Percentiles rank a stretch among this genome's conserved stretches.
These are phyloP conservation scores for Panaeolus papilionaceus DNA, from an alignment of 768 basidiomycete genomes.

Conservation along the genomic window DNA sequence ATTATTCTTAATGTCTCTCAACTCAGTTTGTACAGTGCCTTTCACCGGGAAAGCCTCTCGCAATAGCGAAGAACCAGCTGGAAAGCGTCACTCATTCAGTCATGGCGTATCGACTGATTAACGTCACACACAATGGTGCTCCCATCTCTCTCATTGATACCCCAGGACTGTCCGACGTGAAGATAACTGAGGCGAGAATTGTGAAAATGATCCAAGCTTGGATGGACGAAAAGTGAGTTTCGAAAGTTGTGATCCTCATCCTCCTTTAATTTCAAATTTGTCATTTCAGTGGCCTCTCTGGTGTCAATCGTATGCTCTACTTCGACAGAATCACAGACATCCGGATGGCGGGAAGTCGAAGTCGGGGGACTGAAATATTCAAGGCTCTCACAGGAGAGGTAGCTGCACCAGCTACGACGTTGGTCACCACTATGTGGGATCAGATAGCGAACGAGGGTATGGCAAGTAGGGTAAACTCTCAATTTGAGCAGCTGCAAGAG, in stretches of 20 bases:
- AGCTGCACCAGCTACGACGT: neutral
- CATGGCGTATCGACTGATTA: neutral
- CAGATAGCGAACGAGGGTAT: constrained; percentile 3
- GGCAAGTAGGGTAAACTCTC: neutral
- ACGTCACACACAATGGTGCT: constrained; percentile 1
- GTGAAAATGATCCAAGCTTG: neutral
- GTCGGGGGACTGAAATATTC: neutral
- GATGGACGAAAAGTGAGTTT: constrained; percentile 1
- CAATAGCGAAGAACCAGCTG: neutral
- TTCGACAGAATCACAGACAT: neutral
- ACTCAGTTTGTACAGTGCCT: neutral
- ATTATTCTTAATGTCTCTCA: no score
- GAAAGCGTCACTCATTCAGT: neutral
- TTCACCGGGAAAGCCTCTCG: neutral
- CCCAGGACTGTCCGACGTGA: neutral
- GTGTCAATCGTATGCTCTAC: neutral
- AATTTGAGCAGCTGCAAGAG: neutral
- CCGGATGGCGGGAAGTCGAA: constrained; percentile 2
- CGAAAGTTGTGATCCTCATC: neutral
- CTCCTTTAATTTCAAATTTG: neutral
- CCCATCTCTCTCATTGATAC: neutral
- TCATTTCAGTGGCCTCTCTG: neutral
- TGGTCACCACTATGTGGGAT: neutral
- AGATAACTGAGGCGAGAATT: constrained; percentile 1
- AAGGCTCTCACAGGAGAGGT: neutral